Evolutionary conservation across 1,284 basidiomycete genomes (phyloP), one percentile per base, ranked within the genome.

Genomic region (Flammula alnicola): DNA sequence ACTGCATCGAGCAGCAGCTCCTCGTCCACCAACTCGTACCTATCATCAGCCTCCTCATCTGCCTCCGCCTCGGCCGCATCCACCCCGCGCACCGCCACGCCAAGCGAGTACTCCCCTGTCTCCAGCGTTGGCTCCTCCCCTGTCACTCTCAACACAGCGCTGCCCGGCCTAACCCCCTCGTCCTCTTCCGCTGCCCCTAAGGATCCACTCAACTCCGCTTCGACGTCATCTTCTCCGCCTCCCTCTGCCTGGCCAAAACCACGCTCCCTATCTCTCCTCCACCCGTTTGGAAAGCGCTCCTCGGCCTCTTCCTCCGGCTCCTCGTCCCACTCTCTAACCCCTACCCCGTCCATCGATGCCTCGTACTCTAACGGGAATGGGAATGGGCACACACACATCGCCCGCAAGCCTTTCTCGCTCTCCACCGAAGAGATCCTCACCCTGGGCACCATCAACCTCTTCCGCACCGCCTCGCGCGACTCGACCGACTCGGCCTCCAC

Each of bases 361-460:
- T 10, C 47, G 9, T 40, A 32, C 31, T 22, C 33, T 20, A 26
- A 27, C 47, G 52, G 53, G 50, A 61, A 41, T 56, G 62, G 49
- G 43, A 58, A 62, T 41, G 68, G 65, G 30, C 62, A 50, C 29
- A 35, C 49, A 8, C 47, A 36, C 30, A 44, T 38, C 17, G 40
- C 31, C 1, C 45, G 52, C 23, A 60, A 50, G 41, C 35, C 50
- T 4, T 45, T 58, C 33, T 65, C 72, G 7, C 46, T 51, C 12
- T 65, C 72, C 11, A 61, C 72, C 5, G 75, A 78, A 35, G 73
- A 76, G 41, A 66, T 76, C 25, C 64, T 75, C 44, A 69, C 74
- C 10, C 61, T 76, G 26, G 71, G 75, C 29, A 66, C 76, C 23
- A 77, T 71, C 52, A 73, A 74, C 29, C 69, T 83, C 51, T 79